A percentile compares a stretch with the other conserved stretches of the same genome.
phyloP scores from a whole-genome alignment of 1,139 yeast genomes.

The Scheffersomyces segobiensis region DNA sequence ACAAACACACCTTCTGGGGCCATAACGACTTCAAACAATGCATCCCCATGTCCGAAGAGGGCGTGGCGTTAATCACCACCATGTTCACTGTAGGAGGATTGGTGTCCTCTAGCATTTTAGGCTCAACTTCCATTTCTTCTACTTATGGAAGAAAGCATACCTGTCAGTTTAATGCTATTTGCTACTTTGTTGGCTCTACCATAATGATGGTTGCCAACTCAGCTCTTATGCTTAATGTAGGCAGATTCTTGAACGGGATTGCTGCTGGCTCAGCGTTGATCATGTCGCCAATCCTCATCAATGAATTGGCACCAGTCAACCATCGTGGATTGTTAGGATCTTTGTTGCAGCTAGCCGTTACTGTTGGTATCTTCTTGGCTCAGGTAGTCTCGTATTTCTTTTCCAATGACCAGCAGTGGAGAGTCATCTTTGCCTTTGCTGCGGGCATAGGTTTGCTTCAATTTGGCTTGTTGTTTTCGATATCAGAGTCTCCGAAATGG shows the following conservation, averaged over 20 bases:
- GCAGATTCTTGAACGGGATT: slow-evolving; percentile 35
- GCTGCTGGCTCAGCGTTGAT: slow-evolving; percentile 42
- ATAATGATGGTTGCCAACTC: slow-evolving; percentile 26
- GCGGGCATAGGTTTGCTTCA: slow-evolving; percentile 26
- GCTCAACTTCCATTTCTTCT: slow-evolving; percentile 25
- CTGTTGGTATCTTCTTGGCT: slow-evolving; percentile 35
- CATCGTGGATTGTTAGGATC: slow-evolving; percentile 42
- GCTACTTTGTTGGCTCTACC: slow-evolving; percentile 28
- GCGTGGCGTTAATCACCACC: slow-evolving; percentile 32
- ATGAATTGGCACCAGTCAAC: slow-evolving; percentile 39
- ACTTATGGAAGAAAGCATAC: slow-evolving; percentile 27
- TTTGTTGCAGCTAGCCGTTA: slow-evolving; percentile 36
- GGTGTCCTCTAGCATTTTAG: slow-evolving; percentile 31
- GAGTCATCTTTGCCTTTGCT: slow-evolving; percentile 30
- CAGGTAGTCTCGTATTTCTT: slow-evolving; percentile 34
- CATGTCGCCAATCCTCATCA: slow-evolving; percentile 39
- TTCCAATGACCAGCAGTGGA: slow-evolving; percentile 39
- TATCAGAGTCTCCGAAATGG: slow-evolving; percentile 46
- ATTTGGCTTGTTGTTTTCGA: slow-evolving; percentile 31
- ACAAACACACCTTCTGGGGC: slow-evolving; percentile 30
- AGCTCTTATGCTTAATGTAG: slow-evolving; percentile 20
- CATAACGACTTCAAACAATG: slow-evolving; percentile 27
- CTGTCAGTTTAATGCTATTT: slow-evolving; percentile 25
- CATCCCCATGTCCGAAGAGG: slow-evolving; percentile 24
- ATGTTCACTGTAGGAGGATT: slow-evolving; percentile 42